Evolutionary conservation across 768 basidiomycete genomes (phyloP).

Genomic region (Russula foetens): DNA sequence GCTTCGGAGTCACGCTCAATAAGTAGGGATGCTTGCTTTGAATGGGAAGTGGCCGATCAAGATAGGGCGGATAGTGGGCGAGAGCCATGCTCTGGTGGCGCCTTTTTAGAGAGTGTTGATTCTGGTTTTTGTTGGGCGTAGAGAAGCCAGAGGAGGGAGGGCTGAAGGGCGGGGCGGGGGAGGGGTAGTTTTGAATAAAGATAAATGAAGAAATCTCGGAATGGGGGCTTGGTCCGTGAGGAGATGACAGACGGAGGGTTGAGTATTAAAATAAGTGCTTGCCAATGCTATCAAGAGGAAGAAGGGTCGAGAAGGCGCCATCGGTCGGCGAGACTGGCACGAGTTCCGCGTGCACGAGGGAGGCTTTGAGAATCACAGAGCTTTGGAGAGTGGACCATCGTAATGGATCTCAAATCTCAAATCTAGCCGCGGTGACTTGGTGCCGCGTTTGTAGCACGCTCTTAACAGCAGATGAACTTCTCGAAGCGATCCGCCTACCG

Average conservation of each 20-base stretch:
- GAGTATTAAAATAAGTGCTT: slow-evolving; percentile 16
- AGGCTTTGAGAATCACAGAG: slow-evolving; percentile 10
- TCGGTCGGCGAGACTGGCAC: neutral
- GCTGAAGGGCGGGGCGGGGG: neutral
- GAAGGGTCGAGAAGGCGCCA: slow-evolving; percentile 1
- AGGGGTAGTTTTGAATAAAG: neutral
- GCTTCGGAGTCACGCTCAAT: slow-evolving; percentile 7
- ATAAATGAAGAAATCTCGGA: slow-evolving; percentile 6
- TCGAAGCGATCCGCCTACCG: slow-evolving; percentile 12
- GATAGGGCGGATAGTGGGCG: slow-evolving; percentile 18
- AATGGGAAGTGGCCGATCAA: slow-evolving; percentile 15
- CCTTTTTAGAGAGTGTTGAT: slow-evolving; percentile 12
- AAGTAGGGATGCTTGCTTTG: slow-evolving; percentile 18
- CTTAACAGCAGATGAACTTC: slow-evolving; percentile 17
- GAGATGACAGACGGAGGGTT: neutral
- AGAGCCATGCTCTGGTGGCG: slow-evolving; percentile 17
- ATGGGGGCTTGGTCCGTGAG: slow-evolving; percentile 11
- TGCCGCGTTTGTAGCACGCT: slow-evolving; percentile 18
- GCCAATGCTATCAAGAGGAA: slow-evolving; percentile 3
- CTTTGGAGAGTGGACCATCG: neutral
- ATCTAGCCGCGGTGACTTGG: slow-evolving; percentile 16
- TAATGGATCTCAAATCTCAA: slow-evolving; percentile 13
- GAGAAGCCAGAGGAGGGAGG: neutral
- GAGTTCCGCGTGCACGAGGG: slow-evolving; percentile 7
- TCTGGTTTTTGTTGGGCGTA: neutral